Conservation (phyloP, 2,329 filamentous ascomycete species). For the Pseudogymnoascus sp. region DNA sequence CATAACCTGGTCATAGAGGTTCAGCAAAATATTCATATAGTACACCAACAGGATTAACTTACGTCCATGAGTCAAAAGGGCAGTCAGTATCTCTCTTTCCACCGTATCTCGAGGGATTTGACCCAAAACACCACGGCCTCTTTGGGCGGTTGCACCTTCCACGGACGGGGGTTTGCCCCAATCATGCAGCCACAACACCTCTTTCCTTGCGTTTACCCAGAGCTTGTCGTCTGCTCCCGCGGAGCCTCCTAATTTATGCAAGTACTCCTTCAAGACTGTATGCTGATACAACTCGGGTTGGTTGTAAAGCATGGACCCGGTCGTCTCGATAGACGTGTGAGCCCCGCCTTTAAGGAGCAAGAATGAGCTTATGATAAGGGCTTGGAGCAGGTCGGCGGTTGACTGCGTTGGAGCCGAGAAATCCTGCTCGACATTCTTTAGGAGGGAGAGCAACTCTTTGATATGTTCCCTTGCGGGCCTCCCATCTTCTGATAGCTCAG, state of each 20-base stretch:
- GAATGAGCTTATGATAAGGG: slow-evolving; percentile 53
- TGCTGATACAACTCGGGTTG: neutral
- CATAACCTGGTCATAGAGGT: slow-evolving; percentile 41
- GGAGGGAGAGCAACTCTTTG: slow-evolving; percentile 46
- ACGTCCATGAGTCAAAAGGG: slow-evolving; percentile 54
- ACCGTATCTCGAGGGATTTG: slow-evolving; percentile 52
- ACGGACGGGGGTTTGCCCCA: slow-evolving; percentile 51
- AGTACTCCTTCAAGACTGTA: neutral
- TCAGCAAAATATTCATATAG: neutral
- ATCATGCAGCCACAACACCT: slow-evolving; percentile 64
- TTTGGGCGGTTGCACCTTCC: slow-evolving; percentile 28
- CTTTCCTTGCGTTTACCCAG: slow-evolving; percentile 53
- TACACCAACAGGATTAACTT: slow-evolving; percentile 28
- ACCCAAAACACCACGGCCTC: slow-evolving; percentile 46
- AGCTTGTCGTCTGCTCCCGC: slow-evolving; percentile 54
- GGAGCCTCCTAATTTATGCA: neutral
- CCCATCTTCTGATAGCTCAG: slow-evolving; percentile 23
- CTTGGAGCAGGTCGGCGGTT: slow-evolving; percentile 52
- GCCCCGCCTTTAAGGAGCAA: slow-evolving; percentile 44
- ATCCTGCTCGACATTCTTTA: slow-evolving; percentile 42
- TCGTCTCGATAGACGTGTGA: slow-evolving; percentile 13
- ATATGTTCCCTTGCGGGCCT: slow-evolving; percentile 24
- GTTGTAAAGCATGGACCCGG: neutral
- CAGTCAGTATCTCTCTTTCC: slow-evolving; percentile 64
- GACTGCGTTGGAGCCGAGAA: slow-evolving; percentile 50